Conservation (phyloP, 2,329 filamentous ascomycete genomes). For the Trichoderma simmonsii region DNA sequence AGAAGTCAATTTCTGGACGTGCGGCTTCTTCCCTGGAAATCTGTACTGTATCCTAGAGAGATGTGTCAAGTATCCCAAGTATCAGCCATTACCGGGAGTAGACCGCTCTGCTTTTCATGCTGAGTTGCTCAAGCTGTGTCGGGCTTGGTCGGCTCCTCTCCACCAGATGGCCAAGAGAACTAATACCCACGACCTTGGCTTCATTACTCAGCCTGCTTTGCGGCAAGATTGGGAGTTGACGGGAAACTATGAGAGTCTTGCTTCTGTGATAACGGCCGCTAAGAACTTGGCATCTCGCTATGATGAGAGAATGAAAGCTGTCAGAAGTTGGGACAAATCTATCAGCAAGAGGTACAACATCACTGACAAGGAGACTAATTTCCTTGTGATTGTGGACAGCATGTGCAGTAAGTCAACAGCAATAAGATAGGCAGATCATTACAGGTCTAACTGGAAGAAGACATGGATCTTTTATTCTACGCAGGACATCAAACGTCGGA, state of each 20-base stretch:
- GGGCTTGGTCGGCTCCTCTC: conserved; percentile 34
- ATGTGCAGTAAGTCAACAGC: conserved; percentile 31
- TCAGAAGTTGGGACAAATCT: conserved; percentile 47
- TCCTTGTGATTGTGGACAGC: conserved; percentile 42
- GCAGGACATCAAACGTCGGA: conserved; percentile 34
- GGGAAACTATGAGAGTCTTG: conserved; percentile 36
- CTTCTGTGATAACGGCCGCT: conserved; percentile 42
- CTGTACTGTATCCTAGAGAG: conserved; percentile 37
- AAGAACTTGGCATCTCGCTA: conserved; percentile 43
- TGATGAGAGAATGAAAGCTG: conserved; percentile 39
- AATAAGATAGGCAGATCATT: background rate
- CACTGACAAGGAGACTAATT: conserved; percentile 30
- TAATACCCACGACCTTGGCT: conserved; percentile 54
- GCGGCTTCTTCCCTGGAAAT: conserved; percentile 41
- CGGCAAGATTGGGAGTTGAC: conserved; percentile 47
- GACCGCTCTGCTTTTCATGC: conserved; percentile 13
- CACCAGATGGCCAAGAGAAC: conserved; percentile 40
- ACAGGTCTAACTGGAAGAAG: background rate
- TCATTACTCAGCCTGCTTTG: conserved; percentile 49
- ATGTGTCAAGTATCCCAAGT: conserved; percentile 28
- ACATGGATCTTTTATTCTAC: conserved; percentile 39
- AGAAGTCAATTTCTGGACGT: conserved; percentile 38
- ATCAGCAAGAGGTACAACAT: conserved; percentile 28
- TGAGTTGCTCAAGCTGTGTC: conserved; percentile 26
- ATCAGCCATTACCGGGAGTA: background rate